Conservation (phyloP, 1,284 basidiomycete species). For the Fomitopsis palustris region DNA sequence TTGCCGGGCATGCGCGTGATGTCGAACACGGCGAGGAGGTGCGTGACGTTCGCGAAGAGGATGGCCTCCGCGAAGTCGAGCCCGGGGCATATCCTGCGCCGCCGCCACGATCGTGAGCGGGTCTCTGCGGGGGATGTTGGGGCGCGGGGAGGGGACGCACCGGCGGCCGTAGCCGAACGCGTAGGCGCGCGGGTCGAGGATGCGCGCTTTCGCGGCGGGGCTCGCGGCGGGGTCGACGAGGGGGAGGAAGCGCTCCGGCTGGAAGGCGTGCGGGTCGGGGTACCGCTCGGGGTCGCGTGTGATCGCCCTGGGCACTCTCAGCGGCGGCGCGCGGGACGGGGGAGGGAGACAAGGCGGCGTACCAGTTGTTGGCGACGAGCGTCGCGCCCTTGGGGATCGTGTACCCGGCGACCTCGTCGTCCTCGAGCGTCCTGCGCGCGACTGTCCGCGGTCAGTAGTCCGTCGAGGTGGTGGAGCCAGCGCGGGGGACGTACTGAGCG, state of each 20-base stretch:
- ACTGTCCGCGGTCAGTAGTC: slow-evolving; percentile 9
- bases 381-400: slow-evolving; percentile 23
- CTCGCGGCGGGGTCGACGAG: neutral
- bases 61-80: slow-evolving; percentile 2
- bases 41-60: neutral
- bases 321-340: no score
- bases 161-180: slow-evolving; percentile 20
- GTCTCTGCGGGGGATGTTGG: no score
- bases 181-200: slow-evolving; percentile 6
- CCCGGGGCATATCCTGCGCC: slow-evolving; percentile 29
- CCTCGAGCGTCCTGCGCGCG: slow-evolving; percentile 22
- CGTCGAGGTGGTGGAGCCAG: no score
- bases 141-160: neutral
- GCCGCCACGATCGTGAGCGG: no score
- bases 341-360: neutral
- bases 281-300: slow-evolving; percentile 19
- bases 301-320: slow-evolving; percentile 22
- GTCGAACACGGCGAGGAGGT: neutral
- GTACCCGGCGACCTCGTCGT: slow-evolving; percentile 22
- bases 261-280: slow-evolving; percentile 18
- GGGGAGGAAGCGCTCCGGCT: slow-evolving; percentile 17
- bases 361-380: slow-evolving; percentile 32
- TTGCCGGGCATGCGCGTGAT: neutral
- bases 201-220: neutral
- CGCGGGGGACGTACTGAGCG: slow-evolving; percentile 16